Base-by-base conservation (phyloP, 2,329 filamentous ascomycete genomes). In the Cladobotryum mycophilum region DNA sequence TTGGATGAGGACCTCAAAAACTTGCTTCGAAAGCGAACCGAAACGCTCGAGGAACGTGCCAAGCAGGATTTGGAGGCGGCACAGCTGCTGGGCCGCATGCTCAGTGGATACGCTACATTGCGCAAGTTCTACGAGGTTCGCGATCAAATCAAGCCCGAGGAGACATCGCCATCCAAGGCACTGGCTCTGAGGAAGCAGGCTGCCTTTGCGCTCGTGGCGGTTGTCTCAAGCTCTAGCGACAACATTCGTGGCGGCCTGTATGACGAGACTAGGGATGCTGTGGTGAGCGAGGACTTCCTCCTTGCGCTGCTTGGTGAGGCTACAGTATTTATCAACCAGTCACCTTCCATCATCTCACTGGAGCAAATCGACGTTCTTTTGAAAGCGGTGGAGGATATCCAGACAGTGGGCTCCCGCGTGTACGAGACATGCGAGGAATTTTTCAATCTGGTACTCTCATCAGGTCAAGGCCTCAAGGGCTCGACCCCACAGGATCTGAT, bases 171-270 rank as follows among this genome's bases (percentile, higher is more conserved):
- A 3, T 54, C 64, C 20, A 71, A 72, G 52, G 77, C 83, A 0
- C 70, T 84, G 18, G 75, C 79, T 12, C 75, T 85, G 17, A 86
- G 84, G 57, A 80, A 82, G 49, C 81, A 86, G 57, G 78, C 91
- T 5, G 88, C 86, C 0, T 76, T 80, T 41, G 85, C 89, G 1
- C 74, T 97, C 45, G 76, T 89, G 41, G 86, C 89, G n/a, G 85
- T 95, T 52, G 87, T 96, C 59, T 81, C 85, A 48, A 93, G 88
- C 63, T 86, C 92, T 2, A 86, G 88, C 51, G 90, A 96, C 66
- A 92, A 89, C 64, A 95, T 97, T 60, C 87, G 88, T 51, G 92
- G 92, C 49, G 92, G 92, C 1, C 75, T 96, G 2, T 95, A 90
- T 65, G 91, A 97, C 63, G 82, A 84, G 20, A 79, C 81, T 15